Conservation (phyloP, 176 grass and related monocot species). For the Triticum turgidum region DNA sequence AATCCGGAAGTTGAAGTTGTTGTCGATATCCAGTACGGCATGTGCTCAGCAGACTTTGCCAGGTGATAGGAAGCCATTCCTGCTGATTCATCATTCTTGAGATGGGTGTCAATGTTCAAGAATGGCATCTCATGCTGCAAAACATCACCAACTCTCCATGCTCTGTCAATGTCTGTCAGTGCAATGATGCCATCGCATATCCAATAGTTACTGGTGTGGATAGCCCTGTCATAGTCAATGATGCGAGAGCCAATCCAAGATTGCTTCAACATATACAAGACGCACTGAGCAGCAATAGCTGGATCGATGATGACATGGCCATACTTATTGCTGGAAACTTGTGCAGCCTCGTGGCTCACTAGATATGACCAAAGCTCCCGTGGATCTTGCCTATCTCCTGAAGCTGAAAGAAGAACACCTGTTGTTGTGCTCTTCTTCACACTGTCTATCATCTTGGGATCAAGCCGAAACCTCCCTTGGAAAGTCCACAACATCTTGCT, state of each 20-base stretch:
- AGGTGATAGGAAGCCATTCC: background rate
- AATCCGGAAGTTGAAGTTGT: too few species aligned
- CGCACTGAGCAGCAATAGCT: background rate
- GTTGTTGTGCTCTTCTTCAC: background rate
- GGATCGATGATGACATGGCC: rapidly evolving
- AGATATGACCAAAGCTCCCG: background rate
- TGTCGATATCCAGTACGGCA: too few species aligned
- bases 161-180: too few species aligned
- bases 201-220: too few species aligned
- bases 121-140: background rate
- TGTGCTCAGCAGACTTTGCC: background rate
- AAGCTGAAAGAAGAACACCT: background rate
- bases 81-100: background rate
- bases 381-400: rapidly evolving
- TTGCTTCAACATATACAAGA: background rate
- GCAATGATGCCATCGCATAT: too few species aligned
- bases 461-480: conserved; percentile 7
- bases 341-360: background rate
- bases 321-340: background rate
- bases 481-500: conserved; percentile 3
- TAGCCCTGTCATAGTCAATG: too few species aligned
- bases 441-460: background rate
- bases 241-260: background rate
- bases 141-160: background rate
- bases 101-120: too few species aligned